A percentile compares a stretch with the other conserved stretches of the same genome.
These are phyloP conservation scores for Lonicera japonica DNA, from an alignment of 129 eudicot genomes.

Conservation along the genomic window DNA sequence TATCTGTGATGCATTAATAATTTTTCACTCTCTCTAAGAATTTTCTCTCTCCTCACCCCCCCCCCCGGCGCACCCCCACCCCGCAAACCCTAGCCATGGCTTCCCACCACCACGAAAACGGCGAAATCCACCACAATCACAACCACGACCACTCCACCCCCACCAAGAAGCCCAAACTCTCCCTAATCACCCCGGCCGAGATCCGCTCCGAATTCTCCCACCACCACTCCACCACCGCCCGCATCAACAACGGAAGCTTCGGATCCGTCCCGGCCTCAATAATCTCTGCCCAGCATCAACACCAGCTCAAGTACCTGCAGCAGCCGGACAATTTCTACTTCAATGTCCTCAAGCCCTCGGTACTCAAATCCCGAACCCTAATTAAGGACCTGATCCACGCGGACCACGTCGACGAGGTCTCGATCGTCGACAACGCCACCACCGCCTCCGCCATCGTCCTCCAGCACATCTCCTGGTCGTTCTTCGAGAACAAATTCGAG, in stretches of 20 bases:
- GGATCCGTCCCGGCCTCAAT: slow-evolving; percentile 72
- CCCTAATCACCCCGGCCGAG: slow-evolving; percentile 25
- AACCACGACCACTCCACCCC: slow-evolving; percentile 11
- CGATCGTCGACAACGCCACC: slow-evolving; percentile 90
- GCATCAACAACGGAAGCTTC: slow-evolving; percentile 97
- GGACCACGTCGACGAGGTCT: slow-evolving; percentile 58
- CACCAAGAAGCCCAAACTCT: slow-evolving; percentile 13
- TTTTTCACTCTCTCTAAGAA: not conserved
- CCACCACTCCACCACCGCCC: slow-evolving; percentile 61
- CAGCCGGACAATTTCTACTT: slow-evolving; percentile 79
- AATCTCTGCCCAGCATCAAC: slow-evolving; percentile 52
- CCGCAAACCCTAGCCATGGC: slow-evolving; percentile 12
- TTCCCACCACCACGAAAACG: slow-evolving; percentile 11
- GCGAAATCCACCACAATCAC: slow-evolving; percentile 3
- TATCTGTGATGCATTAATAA: not conserved
- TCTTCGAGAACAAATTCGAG: slow-evolving; percentile 32
- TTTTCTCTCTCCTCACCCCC: not conserved
- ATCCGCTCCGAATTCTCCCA: slow-evolving; percentile 68
- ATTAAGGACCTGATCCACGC: slow-evolving; percentile 70
- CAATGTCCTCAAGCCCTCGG: slow-evolving; percentile 47
- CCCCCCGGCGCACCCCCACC: too few relatives aligned
- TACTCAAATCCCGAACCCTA: slow-evolving; percentile 45
- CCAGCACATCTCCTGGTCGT: slow-evolving; percentile 59
- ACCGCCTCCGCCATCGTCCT: slow-evolving; percentile 86
- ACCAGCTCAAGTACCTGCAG: slow-evolving; percentile 62